These are phyloP conservation scores for Paulownia fortunei DNA, from an alignment of 257 asterid species.

Conservation along the genomic window DNA sequence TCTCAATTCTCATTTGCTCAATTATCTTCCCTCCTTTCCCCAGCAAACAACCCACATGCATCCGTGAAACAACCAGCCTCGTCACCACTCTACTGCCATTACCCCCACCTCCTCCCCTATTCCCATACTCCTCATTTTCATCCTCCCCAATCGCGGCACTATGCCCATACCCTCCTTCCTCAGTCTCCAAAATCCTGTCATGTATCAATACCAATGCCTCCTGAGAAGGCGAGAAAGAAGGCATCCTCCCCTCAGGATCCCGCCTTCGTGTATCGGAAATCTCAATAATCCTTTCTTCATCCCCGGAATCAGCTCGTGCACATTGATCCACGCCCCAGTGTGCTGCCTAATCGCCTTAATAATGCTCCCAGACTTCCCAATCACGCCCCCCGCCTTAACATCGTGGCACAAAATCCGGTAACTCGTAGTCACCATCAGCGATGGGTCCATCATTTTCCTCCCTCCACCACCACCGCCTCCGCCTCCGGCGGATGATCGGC, in stretches of 20 bases:
- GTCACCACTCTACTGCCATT: conserved; percentile 61
- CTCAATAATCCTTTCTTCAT: conserved; percentile 95
- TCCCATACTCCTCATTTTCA: conserved; percentile 57
- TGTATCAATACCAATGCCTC: conserved; percentile 89
- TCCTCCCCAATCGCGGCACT: conserved; percentile 55
- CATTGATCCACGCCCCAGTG: conserved; percentile 96
- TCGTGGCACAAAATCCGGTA: conserved; percentile 87
- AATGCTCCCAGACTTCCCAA: conserved; percentile 92
- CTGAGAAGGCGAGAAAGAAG: conserved; percentile 82
- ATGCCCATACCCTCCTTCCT: conserved; percentile 52
- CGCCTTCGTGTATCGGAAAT: conserved; percentile 74
- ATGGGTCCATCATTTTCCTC: conserved; percentile 58
- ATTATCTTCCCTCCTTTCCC: conserved; percentile 98
- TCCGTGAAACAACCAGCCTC: conserved; percentile 84
- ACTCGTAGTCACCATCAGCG: conserved; percentile 80
- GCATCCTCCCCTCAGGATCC: conserved; percentile 80
- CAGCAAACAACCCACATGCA: conserved; percentile 89
- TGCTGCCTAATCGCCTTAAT: conserved; percentile 88
- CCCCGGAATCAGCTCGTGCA: conserved; percentile 80
- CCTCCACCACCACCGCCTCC: conserved; percentile 50
- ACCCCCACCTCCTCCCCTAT: conserved; percentile 43
- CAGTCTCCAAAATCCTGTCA: conserved; percentile 85
- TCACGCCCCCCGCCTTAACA: conserved; percentile 89
- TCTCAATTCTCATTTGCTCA: conserved; percentile 92
- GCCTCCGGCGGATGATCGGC: conserved; percentile 44